A percentile compares a stretch with the other conserved stretches of the same genome.
Evolutionary conservation across 2,329 filamentous ascomycete species (phyloP).

Genomic region (Blastomyces parvus): DNA sequence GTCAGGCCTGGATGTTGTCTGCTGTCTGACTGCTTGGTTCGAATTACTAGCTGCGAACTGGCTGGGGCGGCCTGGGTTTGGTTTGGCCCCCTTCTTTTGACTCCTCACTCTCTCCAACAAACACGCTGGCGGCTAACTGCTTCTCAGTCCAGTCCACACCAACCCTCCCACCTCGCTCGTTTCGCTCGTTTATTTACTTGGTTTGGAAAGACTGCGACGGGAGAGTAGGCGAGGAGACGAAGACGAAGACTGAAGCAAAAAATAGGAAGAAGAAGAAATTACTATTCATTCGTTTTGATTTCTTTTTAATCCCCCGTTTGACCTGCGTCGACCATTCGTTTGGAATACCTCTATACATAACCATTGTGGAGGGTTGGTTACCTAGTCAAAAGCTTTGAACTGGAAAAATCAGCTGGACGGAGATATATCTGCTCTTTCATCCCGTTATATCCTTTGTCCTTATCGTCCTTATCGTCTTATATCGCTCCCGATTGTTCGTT

Average conservation of each 20-base stretch:
- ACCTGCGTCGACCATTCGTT: not conserved
- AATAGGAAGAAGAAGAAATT: not conserved
- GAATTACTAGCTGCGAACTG: no score
- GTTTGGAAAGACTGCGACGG: not conserved
- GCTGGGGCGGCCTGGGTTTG: not conserved
- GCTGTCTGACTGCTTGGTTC: not conserved
- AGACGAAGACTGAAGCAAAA: not conserved
- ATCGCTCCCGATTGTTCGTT: not conserved
- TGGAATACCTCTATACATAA: not conserved
- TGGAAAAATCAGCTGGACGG: no score
- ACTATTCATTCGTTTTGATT: not conserved
- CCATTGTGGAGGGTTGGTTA: not conserved
- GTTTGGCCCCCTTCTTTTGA: not conserved
- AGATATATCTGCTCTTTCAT: no score
- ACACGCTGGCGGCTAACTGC: conserved; percentile 1
- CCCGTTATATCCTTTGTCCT: no score
- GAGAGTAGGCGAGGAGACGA: not conserved
- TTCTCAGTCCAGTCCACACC: not conserved
- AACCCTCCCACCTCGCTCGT: not conserved
- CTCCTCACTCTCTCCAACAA: not conserved
- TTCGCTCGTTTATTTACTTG: not conserved
- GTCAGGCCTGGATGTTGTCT: not conserved
- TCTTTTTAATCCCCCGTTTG: not conserved
- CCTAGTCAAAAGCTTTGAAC: no score
- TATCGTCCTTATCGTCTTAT: not conserved